Evolutionary conservation across 2,329 filamentous ascomycete genomes (phyloP).

Genomic region (Macroventuria anomochaeta): DNA sequence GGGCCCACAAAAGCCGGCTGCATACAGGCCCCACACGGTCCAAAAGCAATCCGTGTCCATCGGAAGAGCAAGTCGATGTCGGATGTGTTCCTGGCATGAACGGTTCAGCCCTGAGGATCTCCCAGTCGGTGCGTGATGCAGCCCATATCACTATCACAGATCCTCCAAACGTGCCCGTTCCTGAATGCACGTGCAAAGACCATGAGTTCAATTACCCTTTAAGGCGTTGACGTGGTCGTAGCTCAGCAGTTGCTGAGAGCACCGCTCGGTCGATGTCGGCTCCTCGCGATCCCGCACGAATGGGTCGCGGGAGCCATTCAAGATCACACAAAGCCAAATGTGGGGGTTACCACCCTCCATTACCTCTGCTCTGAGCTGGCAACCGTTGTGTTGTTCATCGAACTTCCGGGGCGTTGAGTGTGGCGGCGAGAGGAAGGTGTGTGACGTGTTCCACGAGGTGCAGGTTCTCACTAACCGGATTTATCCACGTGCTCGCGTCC

Average conservation of each 20-base stretch:
- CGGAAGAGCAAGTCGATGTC: conserved; percentile 23
- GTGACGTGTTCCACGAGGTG: conserved; percentile 34
- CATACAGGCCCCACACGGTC: conserved; percentile 10
- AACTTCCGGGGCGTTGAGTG: conserved; percentile 23
- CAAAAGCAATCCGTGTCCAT: conserved; percentile 15
- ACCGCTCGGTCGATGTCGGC: conserved; percentile 25
- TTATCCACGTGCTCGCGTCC: conserved; percentile 14
- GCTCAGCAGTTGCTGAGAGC: conserved; percentile 17
- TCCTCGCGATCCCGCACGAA: conserved; percentile 19
- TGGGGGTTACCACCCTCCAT: conserved; percentile 29
- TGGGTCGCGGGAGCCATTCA: conserved; percentile 11
- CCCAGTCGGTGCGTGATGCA: conserved; percentile 33
- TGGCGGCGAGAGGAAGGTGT: conserved; percentile 28
- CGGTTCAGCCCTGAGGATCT: conserved; percentile 38
- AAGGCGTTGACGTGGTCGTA: conserved; percentile 14
- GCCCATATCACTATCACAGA: conserved; percentile 37
- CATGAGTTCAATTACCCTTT: conserved; percentile 32
- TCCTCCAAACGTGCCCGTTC: conserved; percentile 29
- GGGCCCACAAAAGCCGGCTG: conserved; percentile 21
- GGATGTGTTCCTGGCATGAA: conserved; percentile 33
- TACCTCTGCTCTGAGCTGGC: conserved; percentile 34
- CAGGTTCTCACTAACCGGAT: conserved; percentile 25
- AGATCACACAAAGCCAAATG: conserved; percentile 23
- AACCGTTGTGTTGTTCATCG: conserved; percentile 38
- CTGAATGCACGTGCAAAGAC: conserved; percentile 34